Percentiles rank a stretch among this genome's conserved stretches.
Evolutionary conservation across 2,329 filamentous ascomycete genomes (phyloP).

Genomic region (Monilinia laxa): DNA sequence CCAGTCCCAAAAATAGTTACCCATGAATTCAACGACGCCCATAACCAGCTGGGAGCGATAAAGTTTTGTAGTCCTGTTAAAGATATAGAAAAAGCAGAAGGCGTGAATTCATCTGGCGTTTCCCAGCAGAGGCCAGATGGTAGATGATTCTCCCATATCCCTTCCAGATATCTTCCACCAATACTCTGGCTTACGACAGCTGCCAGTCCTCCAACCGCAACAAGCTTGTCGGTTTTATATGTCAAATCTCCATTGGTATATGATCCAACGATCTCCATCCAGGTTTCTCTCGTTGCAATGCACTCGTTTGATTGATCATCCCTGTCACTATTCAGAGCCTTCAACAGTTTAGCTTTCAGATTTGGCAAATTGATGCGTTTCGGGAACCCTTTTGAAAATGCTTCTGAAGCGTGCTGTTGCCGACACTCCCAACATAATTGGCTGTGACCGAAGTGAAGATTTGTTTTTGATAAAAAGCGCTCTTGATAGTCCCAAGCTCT

Average conservation of each 20-base stretch:
- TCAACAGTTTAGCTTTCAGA: not conserved
- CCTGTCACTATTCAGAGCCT: not conserved
- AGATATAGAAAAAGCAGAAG: not conserved
- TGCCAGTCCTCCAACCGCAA: not conserved
- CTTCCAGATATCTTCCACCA: not conserved
- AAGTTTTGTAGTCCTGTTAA: not conserved
- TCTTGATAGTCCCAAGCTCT: constrained; percentile 2
- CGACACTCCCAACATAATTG: not conserved
- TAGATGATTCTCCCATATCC: not conserved
- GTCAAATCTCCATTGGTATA: not conserved
- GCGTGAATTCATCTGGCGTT: accelerated
- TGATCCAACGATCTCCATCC: accelerated
- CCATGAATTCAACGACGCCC: not conserved
- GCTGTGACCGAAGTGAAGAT: not conserved
- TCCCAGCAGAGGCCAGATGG: not conserved
- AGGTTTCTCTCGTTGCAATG: accelerated
- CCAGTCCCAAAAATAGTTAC: not conserved
- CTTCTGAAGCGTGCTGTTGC: not conserved
- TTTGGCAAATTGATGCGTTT: accelerated
- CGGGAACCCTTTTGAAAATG: not conserved
- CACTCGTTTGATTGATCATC: accelerated
- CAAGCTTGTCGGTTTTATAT: not conserved
- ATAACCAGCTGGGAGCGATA: not conserved
- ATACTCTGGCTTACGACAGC: not conserved
- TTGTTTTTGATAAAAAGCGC: not conserved